Conservation (phyloP, 805 yeast species). For the Candida sphagnicola region DNA sequence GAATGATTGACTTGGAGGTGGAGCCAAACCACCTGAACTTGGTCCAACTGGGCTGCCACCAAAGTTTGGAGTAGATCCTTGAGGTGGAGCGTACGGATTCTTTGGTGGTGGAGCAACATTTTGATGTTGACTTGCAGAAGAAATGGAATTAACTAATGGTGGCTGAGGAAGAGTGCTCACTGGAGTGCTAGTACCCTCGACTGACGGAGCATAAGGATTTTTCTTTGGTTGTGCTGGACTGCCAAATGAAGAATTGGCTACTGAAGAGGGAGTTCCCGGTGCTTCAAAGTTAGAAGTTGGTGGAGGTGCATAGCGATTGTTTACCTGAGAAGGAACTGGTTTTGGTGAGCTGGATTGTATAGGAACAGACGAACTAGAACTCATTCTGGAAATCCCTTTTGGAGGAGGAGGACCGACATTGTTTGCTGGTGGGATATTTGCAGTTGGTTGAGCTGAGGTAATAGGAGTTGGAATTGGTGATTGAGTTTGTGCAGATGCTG, state of each 20-base stretch:
- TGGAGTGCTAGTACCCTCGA: conserved; percentile 10
- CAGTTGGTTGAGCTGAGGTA: conserved; percentile 14
- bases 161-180: conserved; percentile 18
- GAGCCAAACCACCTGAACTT: conserved; percentile 16
- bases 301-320: conserved; percentile 34
- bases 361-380: conserved; percentile 18
- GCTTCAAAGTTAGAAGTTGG: conserved; percentile 3
- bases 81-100: conserved; percentile 21
- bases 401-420: conserved; percentile 22
- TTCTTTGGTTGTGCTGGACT: conserved; percentile 6
- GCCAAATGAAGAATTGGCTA: conserved; percentile 10
- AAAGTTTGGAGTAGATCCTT: conserved; percentile 15
- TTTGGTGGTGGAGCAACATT: conserved; percentile 28
- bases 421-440: conserved; percentile 7
- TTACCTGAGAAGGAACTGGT: conserved; percentile 19
- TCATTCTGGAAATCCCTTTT: conserved; percentile 21
- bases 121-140: conserved; percentile 3
- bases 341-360: conserved; percentile 11
- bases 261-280: conserved; percentile 9
- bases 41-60: conserved; percentile 12
- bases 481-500: conserved; percentile 28
- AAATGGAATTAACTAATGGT: conserved; percentile 6
- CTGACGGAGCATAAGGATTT: conserved; percentile 12
- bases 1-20: conserved; percentile 14
- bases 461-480: conserved; percentile 19